Evolutionary conservation across 306 rosid genomes (phyloP).

Genomic region (Amphicarpaea edgeworthii): DNA sequence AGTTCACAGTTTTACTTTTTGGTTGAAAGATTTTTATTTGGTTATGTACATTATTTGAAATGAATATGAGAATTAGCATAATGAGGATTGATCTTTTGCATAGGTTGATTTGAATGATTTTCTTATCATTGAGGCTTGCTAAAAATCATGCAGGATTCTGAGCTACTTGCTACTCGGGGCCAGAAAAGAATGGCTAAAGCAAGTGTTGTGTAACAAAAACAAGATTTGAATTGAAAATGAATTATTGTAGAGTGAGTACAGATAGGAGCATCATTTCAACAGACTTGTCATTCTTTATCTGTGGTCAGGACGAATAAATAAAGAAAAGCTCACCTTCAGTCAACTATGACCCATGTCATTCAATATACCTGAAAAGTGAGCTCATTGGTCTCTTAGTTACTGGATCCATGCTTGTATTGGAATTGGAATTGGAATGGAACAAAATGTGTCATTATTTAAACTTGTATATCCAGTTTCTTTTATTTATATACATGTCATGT

Average conservation of each 20-base stretch:
- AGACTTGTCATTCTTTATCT: background rate
- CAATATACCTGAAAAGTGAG: background rate
- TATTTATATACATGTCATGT: background rate
- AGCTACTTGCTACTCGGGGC: constrained; percentile 64
- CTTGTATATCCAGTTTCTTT: background rate
- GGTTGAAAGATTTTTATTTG: background rate
- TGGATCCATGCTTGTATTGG: constrained; percentile 32
- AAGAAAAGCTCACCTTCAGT: background rate
- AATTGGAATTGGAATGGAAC: too few relatives aligned
- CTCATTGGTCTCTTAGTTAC: background rate
- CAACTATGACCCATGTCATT: too few relatives aligned
- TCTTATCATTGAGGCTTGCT: constrained; percentile 7
- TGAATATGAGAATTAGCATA: too few relatives aligned
- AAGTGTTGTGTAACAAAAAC: constrained; percentile 51
- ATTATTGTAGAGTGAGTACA: constrained; percentile 23
- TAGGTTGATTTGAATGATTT: constrained; percentile 31
- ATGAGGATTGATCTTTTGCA: background rate
- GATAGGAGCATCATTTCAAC: constrained; percentile 35
- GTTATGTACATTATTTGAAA: too few relatives aligned
- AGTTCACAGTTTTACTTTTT: background rate
- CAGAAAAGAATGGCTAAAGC: constrained; percentile 67
- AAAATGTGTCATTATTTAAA: background rate
- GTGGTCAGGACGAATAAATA: background rate
- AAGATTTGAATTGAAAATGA: constrained; percentile 25
- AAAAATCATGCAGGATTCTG: constrained; percentile 66